Percentiles rank a stretch among this genome's conserved stretches.
phyloP scores from a whole-genome alignment of 768 basidiomycete genomes.

The Rhodotorula graminis region DNA sequence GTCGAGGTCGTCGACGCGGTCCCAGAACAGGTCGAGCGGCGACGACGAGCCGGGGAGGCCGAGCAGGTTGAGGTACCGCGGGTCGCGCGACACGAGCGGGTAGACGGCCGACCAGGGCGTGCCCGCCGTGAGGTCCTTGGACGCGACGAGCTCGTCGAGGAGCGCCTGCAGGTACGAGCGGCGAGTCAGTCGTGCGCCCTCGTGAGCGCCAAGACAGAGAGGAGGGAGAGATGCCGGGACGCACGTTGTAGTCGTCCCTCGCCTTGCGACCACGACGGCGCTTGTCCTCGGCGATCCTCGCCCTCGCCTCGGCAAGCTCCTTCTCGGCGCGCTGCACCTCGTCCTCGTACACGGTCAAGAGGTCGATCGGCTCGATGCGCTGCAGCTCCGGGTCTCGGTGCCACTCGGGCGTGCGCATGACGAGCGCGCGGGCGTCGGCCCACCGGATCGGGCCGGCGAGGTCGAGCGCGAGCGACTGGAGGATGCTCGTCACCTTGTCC shows the following conservation, averaged over 20 bases:
- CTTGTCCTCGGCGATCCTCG: constrained; percentile 74
- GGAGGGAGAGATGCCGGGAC: constrained; percentile 19
- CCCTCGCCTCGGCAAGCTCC: constrained; percentile 82
- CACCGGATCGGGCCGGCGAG: constrained; percentile 75
- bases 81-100: constrained; percentile 67
- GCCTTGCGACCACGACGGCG: constrained; percentile 80
- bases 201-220: background rate
- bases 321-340: constrained; percentile 83
- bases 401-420: constrained; percentile 75
- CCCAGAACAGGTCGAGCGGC: constrained; percentile 95
- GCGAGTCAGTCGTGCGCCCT: no score
- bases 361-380: constrained; percentile 80
- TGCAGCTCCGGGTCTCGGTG: constrained; percentile 68
- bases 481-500: constrained; percentile 72
- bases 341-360: constrained; percentile 88
- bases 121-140: constrained; percentile 67
- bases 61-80: constrained; percentile 78
- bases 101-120: constrained; percentile 90
- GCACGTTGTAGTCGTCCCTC: constrained; percentile 80
- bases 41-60: constrained; percentile 80
- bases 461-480: constrained; percentile 82
- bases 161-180: constrained; percentile 54
- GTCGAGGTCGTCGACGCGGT: constrained; percentile 77
- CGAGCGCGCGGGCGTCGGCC: constrained; percentile 72
- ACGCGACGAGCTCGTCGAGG: constrained; percentile 62